Base-by-base conservation (phyloP, 495 filamentous ascomycete species). In the Achaetomiella virescens region DNA sequence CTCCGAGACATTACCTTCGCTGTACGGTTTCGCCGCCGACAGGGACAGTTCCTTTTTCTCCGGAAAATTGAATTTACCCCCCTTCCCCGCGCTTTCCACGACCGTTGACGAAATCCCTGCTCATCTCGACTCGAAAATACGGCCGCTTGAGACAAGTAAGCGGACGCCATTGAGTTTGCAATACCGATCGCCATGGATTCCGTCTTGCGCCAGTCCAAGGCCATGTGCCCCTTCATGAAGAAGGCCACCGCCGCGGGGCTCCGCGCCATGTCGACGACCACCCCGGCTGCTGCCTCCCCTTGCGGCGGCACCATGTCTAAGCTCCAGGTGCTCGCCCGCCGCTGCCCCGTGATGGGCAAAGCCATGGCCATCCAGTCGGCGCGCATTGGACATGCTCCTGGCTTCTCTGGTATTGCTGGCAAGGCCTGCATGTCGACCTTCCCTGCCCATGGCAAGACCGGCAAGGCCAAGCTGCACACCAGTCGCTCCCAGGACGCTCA, bases 261-360 rank as follows among this genome's bases (percentile, higher is more conserved):
- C 53, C 91, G 93, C 55, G 86, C 90, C 53, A 81, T 98, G 57
- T 89, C 92, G 15, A 96, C 90, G 49, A 83, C 89, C 21, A 81
- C 87, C 61, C 80, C 85, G 63, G 75, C 69, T 71, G 81, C 80
- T 56, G 75, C 78, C 47, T 90, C 85, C 44, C 85, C 84, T 25
- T 87, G 90, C 59, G 92, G 91, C 48, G 89, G 91, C 59, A 89
- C 86, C 70, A 96, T 97, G 84, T 96, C 91, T 63, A 97, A 97
- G 74, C 82, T 98, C 60, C 95, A 97, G 78, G 83, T 93, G 49
- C 81, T 95, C 59, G 93, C 91, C 61, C 87, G 89, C 65, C 90
- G 93, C 63, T 98, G 93, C 83, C 93, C 93, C 54, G 84, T 98
- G 69, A 98, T 98, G 93, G 91, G 90, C 70, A 96, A 96, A 78